Base-by-base conservation (phyloP, 2,329 filamentous ascomycete genomes). In the Diplodia mutila region DNA sequence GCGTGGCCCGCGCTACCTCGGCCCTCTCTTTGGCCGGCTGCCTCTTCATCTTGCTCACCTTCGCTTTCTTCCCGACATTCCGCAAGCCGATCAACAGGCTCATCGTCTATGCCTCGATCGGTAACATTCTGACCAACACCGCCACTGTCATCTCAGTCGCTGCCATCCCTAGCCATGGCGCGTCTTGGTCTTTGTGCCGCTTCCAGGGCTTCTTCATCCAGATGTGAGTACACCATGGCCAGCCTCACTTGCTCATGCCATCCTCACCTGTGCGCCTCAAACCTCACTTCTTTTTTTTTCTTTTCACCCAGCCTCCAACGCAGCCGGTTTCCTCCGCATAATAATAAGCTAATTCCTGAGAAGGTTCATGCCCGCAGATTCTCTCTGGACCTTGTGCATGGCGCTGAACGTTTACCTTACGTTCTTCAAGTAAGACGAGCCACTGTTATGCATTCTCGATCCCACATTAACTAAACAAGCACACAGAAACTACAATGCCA, bases 71-170 rank as follows among this genome's bases (percentile, higher is more conserved):
- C 37, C 85, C 83, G 18, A 84, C 85, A 5, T 95, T 95, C 75
- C 90, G 91, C 73, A 94, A 93, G 75, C 91, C 92, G n/a, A 93
- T 95, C 80, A 95, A 95, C 75, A 85, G 92, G 21, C 84, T 96
- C 0, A 89, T 94, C 11, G 94, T 96, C 77, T 95, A 91, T 76
- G 92, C 92, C 7, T 91, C 90, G 0, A 90, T 92, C 74, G 92
- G 92, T 9, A 96, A 97, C 74, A 84, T 94, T 72, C 83, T 93
- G 78, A 87, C 87, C 69, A 94, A 93, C 76, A 85, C 92, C 21
- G 91, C 89, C 1, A 93, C 92, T 0, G 78, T 94, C 39, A 91
- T 94, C 74, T 89, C 90, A 0, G 85, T 86, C 42, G 83, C 85
- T 0, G 91, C 87, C 48, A 79, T 92, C 7, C 71, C 74, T 2